Conservation (phyloP, 257 asterid species). For the Solanum ossicruentum region DNA sequence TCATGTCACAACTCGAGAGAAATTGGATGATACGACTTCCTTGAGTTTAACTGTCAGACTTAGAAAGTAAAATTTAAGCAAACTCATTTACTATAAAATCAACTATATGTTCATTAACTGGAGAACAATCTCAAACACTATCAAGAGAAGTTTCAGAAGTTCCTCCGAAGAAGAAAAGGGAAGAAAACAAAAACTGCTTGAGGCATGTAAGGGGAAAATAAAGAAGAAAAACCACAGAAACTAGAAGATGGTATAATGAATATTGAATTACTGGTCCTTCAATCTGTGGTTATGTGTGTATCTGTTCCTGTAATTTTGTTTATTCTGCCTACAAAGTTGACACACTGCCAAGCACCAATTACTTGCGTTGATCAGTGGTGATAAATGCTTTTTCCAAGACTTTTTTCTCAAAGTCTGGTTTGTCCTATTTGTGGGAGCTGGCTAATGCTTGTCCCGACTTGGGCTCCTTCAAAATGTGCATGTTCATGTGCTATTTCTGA, state of each 20-base stretch:
- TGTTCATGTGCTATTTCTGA: background rate
- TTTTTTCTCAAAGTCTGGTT: background rate
- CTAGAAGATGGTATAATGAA: background rate
- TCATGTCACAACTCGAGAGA: background rate
- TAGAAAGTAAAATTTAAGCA: background rate
- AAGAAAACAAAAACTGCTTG: background rate
- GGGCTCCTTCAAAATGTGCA: background rate
- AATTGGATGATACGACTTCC: background rate
- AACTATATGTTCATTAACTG: background rate
- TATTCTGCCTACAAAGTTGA: background rate
- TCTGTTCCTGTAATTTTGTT: background rate
- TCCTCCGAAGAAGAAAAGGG: background rate
- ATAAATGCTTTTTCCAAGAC: background rate
- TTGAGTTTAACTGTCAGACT: background rate
- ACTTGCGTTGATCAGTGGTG: background rate
- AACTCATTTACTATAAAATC: background rate
- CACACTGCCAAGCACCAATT: background rate
- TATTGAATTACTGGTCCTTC: background rate
- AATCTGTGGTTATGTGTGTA: background rate
- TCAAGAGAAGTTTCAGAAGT: background rate
- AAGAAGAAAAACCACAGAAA: background rate
- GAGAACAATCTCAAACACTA: background rate
- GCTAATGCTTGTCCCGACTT: background rate
- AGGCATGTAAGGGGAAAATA: background rate
- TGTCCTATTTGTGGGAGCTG: background rate